Evolutionary conservation across 148 eudicot genomes (phyloP), one percentile per base, ranked within the genome.

Genomic region (Cornus florida): DNA sequence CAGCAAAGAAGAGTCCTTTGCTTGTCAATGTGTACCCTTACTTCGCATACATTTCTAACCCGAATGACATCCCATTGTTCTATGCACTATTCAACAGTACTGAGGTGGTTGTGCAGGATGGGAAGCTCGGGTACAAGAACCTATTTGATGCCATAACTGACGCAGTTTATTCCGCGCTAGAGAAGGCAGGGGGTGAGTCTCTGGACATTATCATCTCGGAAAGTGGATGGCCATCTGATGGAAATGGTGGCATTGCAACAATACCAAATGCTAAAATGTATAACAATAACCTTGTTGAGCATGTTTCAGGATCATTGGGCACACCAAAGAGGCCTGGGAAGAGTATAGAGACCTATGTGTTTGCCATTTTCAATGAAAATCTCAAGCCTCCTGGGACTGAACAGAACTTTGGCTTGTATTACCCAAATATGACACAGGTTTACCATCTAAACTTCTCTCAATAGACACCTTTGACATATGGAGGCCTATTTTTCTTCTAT

Each of bases 11-110:
- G 5, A 33, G 28, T 48, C 83, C 78, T 20, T n/a, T 80, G 23
- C 41, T 80, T 10, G 74, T 80, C 17, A 80, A 75, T n/a, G 60
- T 64, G 16, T 80, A 80, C 75, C 83, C 83, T 16, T 80, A 80
- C 60, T 80, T 80, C 20, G 69, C 78, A 1, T 74, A 80, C 70
- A 20, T 32, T 4, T 46, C 16, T 56, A 65, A 60, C 70, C 69
- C 74, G 9, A 17, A 32, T 5, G 22, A 17, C 22, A 75, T 60
- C 3, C 7, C 43, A 5, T 17, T 62, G 17, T 33, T 68, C 2
- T 75, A 53, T 66, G 77, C 65, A n/a, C 19, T 75, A 33, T 75
- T 75, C 22, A 75, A 75, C 10, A 59, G 69, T 35, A 75, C 53
- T 33, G 77, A 75, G 41, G 77, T 75, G 9, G 68, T 75, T 19